Conservation (phyloP, 1,139 yeast species). For the Diutina ranongensis region DNA sequence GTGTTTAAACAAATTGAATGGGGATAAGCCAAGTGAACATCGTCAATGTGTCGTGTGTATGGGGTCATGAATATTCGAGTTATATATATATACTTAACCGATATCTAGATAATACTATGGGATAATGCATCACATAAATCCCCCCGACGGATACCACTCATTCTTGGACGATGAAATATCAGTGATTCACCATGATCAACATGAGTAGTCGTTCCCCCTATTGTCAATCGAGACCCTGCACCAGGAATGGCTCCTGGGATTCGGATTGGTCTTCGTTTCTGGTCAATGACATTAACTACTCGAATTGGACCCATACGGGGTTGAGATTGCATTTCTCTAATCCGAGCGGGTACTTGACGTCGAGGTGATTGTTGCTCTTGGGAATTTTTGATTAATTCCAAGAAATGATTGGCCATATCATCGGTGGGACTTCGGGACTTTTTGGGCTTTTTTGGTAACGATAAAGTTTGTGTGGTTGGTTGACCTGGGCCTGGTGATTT, state of each 20-base stretch:
- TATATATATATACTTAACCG: not conserved
- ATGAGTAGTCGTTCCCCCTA: not conserved
- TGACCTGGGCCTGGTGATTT: too few relatives aligned
- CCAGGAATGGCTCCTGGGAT: conserved; percentile 1
- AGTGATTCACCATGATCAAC: not conserved
- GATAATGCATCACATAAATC: not conserved
- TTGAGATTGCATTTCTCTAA: not conserved
- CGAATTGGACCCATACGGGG: not conserved
- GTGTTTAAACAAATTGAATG: conserved; percentile 29
- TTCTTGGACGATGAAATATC: not conserved
- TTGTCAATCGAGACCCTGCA: not conserved
- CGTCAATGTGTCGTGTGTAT: too few relatives aligned
- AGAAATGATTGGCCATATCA: not conserved
- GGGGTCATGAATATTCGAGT: not conserved
- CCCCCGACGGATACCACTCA: not conserved
- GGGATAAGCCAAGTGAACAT: not conserved
- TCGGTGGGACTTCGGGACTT: not conserved
- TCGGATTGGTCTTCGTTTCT: conserved; percentile 1
- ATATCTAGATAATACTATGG: too few relatives aligned
- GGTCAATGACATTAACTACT: not conserved
- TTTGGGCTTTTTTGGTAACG: too few relatives aligned
- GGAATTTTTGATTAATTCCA: not conserved
- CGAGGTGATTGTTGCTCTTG: too few relatives aligned
- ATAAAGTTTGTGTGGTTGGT: too few relatives aligned
- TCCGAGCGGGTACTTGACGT: not conserved